These are phyloP conservation scores for Aspergillus tubingensis DNA, from an alignment of 2,329 filamentous ascomycete species.

Conservation along the genomic window DNA sequence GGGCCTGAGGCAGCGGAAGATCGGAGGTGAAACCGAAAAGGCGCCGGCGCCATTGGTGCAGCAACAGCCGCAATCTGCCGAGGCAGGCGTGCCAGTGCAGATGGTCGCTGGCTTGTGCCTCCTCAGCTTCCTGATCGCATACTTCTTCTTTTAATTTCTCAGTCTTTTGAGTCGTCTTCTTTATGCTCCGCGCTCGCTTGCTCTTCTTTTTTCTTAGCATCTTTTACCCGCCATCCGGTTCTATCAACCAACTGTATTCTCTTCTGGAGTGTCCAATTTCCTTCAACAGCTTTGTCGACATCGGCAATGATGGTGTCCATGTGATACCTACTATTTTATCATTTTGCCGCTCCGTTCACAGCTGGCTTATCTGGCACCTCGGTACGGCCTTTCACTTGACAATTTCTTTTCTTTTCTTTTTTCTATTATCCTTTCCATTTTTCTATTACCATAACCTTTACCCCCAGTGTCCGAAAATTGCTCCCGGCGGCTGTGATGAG, in stretches of 20 bases:
- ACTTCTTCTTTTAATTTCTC: conserved; percentile 81
- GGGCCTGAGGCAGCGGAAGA: conserved; percentile 78
- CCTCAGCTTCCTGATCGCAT: conserved; percentile 88
- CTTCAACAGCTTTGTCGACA: conserved; percentile 28
- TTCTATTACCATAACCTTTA: conserved; percentile 4
- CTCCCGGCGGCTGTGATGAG: conserved; percentile 13
- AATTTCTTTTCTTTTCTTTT: conserved; percentile 20
- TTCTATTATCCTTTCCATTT: conserved; percentile 17
- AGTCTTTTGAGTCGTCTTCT: conserved; percentile 16
- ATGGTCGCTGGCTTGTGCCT: conserved; percentile 82
- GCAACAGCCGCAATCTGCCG: conserved; percentile 58
- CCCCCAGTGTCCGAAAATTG: neutral
- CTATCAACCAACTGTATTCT: conserved; percentile 25
- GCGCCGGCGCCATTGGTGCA: conserved; percentile 51
- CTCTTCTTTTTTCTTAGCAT: conserved; percentile 26
- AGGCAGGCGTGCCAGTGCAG: conserved; percentile 79
- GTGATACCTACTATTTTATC: conserved; percentile 9
- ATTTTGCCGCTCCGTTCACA: conserved; percentile 8
- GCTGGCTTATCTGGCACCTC: conserved; percentile 2
- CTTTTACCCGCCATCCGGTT: conserved; percentile 22
- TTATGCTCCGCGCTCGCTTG: conserved; percentile 20
- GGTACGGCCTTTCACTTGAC: conserved; percentile 11
- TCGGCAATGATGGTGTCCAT: conserved; percentile 23
- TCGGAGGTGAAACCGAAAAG: conserved; percentile 57
- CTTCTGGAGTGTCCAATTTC: conserved; percentile 29